Percentiles rank a stretch among this genome's conserved stretches.
phyloP scores from a whole-genome alignment of 495 filamentous ascomycete species.

The Penicillium nucicola region DNA sequence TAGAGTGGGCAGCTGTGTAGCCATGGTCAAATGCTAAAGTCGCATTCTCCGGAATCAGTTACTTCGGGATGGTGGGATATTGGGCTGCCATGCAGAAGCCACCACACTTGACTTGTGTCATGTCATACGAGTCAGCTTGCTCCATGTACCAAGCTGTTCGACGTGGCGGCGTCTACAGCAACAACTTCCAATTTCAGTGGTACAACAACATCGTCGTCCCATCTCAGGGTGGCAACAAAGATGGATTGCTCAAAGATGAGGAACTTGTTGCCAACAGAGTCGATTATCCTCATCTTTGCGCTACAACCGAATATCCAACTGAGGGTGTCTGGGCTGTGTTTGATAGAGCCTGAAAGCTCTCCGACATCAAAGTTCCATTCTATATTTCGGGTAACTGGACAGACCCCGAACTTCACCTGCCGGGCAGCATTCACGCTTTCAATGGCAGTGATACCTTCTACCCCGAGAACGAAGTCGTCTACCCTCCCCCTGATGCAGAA shows the following conservation, averaged over 20 bases:
- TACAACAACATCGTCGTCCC: constrained; percentile 52
- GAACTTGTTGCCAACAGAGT: background rate
- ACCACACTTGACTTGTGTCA: constrained; percentile 47
- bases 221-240: constrained; percentile 52
- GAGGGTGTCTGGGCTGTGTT: background rate
- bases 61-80: constrained; percentile 55
- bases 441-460: background rate
- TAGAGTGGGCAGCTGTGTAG: constrained; percentile 37
- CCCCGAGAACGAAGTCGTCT: background rate
- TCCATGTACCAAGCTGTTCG: constrained; percentile 52
- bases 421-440: background rate
- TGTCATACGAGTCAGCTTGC: constrained; percentile 56
- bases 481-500: background rate
- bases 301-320: background rate
- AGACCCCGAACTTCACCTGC: background rate
- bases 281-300: background rate
- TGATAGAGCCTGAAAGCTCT: background rate
- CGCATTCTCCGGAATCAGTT: constrained; percentile 49
- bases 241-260: background rate
- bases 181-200: constrained; percentile 53
- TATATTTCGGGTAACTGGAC: background rate
- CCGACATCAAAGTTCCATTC: background rate
- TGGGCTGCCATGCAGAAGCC: constrained; percentile 49
- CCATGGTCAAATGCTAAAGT: constrained; percentile 52
- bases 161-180: constrained; percentile 54